Percentiles rank a stretch among this genome's conserved stretches.
phyloP scores from a whole-genome alignment of 2,329 filamentous ascomycete genomes.

The Sphaerulina populicola region DNA sequence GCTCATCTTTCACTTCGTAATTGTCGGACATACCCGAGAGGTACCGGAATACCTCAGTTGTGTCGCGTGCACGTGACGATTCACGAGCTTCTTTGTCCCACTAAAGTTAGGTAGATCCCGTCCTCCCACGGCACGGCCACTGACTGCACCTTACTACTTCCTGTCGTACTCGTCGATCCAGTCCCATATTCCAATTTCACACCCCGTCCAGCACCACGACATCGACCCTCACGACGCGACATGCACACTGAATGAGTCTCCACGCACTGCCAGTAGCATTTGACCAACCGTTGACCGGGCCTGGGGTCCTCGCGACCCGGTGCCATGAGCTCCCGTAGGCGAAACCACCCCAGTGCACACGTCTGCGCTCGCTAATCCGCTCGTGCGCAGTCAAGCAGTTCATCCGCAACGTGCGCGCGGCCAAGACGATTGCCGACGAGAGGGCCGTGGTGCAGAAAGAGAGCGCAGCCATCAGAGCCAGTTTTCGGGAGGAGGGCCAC shows the following conservation, averaged over 20 bases:
- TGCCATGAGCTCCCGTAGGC: slow-evolving; percentile 9
- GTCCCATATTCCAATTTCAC: not conserved
- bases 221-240: not conserved
- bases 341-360: not conserved
- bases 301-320: slow-evolving; percentile 8
- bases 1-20: too few relatives aligned
- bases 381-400: slow-evolving; percentile 84
- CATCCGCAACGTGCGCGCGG: slow-evolving; percentile 96
- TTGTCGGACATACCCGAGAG: too few relatives aligned
- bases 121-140: too few relatives aligned
- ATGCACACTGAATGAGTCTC: not conserved
- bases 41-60: too few relatives aligned
- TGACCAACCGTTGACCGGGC: not conserved
- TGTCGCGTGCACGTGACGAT: too few relatives aligned
- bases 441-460: slow-evolving; percentile 97
- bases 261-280: not conserved
- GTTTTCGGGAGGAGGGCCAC: slow-evolving; percentile 92
- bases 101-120: too few relatives aligned
- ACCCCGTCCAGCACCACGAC: not conserved
- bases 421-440: slow-evolving; percentile 98
- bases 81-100: too few relatives aligned
- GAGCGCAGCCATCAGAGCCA: slow-evolving; percentile 92
- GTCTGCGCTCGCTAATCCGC: not conserved
- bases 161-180: too few relatives aligned
- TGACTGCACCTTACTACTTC: too few relatives aligned